These are phyloP conservation scores for Leccinum fibrillosum DNA, from an alignment of 768 basidiomycete species.

Conservation along the genomic window DNA sequence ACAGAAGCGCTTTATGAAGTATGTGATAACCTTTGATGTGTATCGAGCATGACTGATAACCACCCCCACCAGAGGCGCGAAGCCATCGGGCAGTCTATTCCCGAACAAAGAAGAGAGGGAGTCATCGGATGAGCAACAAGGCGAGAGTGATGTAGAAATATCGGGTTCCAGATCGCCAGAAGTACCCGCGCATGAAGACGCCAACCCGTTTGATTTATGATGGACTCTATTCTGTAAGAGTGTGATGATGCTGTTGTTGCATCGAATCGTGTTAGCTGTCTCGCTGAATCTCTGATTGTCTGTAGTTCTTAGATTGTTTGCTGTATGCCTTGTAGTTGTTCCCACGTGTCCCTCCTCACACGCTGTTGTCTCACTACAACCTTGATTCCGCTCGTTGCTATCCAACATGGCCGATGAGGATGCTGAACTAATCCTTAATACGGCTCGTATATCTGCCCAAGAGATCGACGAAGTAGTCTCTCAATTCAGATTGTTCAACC, in stretches of 20 bases:
- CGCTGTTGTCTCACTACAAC: background rate
- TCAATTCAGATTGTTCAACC: conserved; percentile 27
- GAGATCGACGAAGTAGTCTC: conserved; percentile 31
- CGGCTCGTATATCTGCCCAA: conserved; percentile 18
- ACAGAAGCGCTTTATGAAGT: conserved; percentile 95
- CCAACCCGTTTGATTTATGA: conserved; percentile 62
- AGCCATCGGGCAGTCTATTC: conserved; percentile 61
- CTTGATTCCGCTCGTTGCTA: background rate
- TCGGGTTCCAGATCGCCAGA: conserved; percentile 29
- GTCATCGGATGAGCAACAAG: conserved; percentile 30
- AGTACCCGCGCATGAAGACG: conserved; percentile 47
- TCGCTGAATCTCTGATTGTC: conserved; percentile 28
- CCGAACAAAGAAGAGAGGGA: conserved; percentile 39
- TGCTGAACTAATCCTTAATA: conserved; percentile 4
- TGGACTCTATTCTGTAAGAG: conserved; percentile 26
- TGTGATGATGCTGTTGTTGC: conserved; percentile 23
- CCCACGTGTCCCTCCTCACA: conserved; percentile 22
- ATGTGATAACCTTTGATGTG: conserved; percentile 26
- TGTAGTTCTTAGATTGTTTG: conserved; percentile 24
- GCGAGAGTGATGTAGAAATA: conserved; percentile 37
- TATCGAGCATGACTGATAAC: conserved; percentile 4
- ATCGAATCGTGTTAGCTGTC: conserved; percentile 21
- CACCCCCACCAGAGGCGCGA: conserved; percentile 44
- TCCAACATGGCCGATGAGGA: conserved; percentile 22
- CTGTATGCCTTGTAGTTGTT: conserved; percentile 24